These are phyloP conservation scores for Spiraea crenata DNA, from an alignment of 331 rosid genomes.

Conservation along the genomic window DNA sequence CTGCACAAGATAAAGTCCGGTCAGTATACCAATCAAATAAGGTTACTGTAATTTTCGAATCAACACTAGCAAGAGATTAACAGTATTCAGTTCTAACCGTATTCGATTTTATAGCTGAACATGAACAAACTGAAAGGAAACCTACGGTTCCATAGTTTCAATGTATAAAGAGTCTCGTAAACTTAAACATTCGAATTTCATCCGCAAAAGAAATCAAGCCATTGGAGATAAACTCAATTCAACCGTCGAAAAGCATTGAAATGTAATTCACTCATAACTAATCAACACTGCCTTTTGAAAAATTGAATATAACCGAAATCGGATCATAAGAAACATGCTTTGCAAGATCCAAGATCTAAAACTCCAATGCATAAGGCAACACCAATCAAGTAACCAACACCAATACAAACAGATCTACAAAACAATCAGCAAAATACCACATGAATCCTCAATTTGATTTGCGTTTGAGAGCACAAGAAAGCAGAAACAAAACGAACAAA, in stretches of 20 bases:
- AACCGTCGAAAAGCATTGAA: neutral
- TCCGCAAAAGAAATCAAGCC: neutral
- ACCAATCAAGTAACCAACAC: neutral
- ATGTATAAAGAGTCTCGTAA: neutral
- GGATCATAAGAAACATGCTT: neutral
- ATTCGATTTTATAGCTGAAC: neutral
- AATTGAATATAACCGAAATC: neutral
- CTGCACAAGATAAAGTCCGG: slow-evolving; percentile 38
- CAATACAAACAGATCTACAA: slow-evolving; percentile 2
- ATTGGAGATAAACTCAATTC: neutral
- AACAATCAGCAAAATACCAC: neutral
- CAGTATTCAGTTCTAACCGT: no score
- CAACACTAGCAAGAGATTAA: neutral
- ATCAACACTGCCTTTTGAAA: neutral
- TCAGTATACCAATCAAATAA: neutral
- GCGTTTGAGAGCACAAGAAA: neutral
- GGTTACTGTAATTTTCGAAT: neutral
- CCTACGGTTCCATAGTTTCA: neutral
- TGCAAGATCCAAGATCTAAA: slow-evolving; percentile 13
- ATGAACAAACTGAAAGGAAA: neutral
- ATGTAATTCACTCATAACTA: neutral
- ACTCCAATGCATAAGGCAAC: neutral
- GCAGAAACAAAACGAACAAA: neutral
- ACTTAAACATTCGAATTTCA: neutral
- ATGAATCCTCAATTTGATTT: neutral